Conservation (phyloP, 2,329 filamentous ascomycete species). For the Lasiodiplodia gonubiensis region DNA sequence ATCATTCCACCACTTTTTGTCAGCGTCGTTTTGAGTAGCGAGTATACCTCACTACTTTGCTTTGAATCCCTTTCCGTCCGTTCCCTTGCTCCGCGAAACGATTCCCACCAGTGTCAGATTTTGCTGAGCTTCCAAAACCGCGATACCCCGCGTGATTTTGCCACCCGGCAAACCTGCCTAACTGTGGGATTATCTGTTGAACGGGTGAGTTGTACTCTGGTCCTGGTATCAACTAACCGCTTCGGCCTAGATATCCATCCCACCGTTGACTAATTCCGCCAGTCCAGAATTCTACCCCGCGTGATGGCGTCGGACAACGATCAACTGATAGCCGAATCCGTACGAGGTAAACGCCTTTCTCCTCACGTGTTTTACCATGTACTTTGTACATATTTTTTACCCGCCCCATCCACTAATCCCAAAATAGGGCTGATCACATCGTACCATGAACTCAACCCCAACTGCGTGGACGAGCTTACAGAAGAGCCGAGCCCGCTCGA, state of each 20-base stretch:
- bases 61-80: not conserved
- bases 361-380: conserved; percentile 23
- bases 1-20: not conserved
- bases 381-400: not conserved
- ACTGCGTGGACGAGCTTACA: conserved; percentile 63
- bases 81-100: not conserved
- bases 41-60: not conserved
- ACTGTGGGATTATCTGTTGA: not conserved
- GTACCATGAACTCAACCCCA: conserved; percentile 76
- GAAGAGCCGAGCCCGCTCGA: conserved; percentile 75
- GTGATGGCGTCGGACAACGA: not conserved
- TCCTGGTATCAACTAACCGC: too few relatives aligned
- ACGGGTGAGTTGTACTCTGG: too few relatives aligned
- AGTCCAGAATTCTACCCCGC: not conserved
- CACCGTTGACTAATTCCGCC: too few relatives aligned
- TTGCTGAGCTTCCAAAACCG: not conserved
- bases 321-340: conserved; percentile 36
- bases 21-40: not conserved
- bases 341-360: conserved; percentile 39
- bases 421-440: conserved; percentile 63
- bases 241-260: too few relatives aligned
- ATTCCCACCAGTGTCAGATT: too few relatives aligned
- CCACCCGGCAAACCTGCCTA: not conserved
- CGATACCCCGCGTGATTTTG: not conserved
- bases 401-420: not conserved